Percentiles rank a stretch among this genome's conserved stretches.
Conservation (phyloP, 1,139 yeast species). For the Meyerozyma athensensis region DNA sequence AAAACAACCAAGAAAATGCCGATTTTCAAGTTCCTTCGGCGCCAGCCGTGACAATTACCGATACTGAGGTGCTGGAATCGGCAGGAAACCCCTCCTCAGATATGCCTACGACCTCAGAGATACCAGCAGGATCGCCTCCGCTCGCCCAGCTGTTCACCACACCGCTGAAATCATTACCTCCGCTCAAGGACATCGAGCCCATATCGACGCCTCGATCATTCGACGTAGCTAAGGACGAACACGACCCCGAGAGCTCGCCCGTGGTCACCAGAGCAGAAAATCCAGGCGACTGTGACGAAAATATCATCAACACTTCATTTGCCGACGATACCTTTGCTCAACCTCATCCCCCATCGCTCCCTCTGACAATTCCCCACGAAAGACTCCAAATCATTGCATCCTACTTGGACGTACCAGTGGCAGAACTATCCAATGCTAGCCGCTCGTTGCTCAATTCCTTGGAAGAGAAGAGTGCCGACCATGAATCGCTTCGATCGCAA, state of each 20-base stretch:
- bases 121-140: not conserved
- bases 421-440: slow-evolving; percentile 17
- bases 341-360: slow-evolving; percentile 1
- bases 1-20: not conserved
- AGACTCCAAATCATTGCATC: slow-evolving; percentile 16
- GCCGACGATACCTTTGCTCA: slow-evolving; percentile 3
- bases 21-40: not conserved
- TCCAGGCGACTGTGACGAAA: slow-evolving; percentile 6
- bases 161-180: slow-evolving; percentile 41
- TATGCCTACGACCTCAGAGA: slow-evolving; percentile 7
- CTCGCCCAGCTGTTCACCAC: slow-evolving; percentile 28
- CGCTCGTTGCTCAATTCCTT: slow-evolving; percentile 28
- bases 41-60: not conserved
- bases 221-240: slow-evolving; percentile 34
- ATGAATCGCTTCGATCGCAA: slow-evolving; percentile 48
- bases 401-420: slow-evolving; percentile 32
- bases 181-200: slow-evolving; percentile 40
- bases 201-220: slow-evolving; percentile 42
- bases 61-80: not conserved
- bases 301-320: slow-evolving; percentile 1
- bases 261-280: slow-evolving; percentile 10
- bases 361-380: slow-evolving; percentile 4
- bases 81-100: not conserved
- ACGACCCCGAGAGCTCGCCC: slow-evolving; percentile 16
- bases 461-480: slow-evolving; percentile 41